Conservation (phyloP, 2,329 filamentous ascomycete species). For the Lasiodiplodia theobromae region DNA sequence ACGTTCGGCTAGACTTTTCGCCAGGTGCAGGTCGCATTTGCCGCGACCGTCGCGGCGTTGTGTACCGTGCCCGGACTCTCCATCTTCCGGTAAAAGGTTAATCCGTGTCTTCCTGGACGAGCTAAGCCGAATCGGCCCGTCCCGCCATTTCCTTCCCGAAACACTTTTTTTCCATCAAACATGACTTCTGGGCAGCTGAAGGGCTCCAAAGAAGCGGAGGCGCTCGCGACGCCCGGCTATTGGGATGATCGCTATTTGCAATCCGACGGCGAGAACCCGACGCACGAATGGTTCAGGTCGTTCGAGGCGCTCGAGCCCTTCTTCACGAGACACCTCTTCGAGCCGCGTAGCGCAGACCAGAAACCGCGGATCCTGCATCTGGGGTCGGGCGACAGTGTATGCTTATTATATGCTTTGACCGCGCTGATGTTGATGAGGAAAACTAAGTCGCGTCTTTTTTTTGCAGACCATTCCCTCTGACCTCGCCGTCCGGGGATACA, state of each 20-base stretch:
- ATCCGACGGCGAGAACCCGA: constrained; percentile 49
- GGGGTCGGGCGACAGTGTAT: constrained; percentile 65
- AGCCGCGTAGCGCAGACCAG: constrained; percentile 37
- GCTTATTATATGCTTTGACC: constrained; percentile 32
- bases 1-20: no score
- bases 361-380: constrained; percentile 61
- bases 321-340: constrained; percentile 54
- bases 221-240: constrained; percentile 53
- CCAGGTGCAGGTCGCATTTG: no score
- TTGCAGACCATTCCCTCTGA: constrained; percentile 61
- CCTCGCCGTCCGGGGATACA: constrained; percentile 57
- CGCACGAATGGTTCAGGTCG: constrained; percentile 63
- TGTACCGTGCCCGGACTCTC: no score
- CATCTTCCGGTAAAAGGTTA: no score
- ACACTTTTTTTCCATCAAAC: no score
- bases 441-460: constrained; percentile 14
- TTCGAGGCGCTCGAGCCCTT: constrained; percentile 59
- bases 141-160: no score
- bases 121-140: no score
- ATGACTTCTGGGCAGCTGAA: neutral
- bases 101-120: no score
- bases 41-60: no score
- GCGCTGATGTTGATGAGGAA: neutral
- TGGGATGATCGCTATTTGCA: constrained; percentile 60
- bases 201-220: constrained; percentile 37